A percentile compares a stretch with the other conserved stretches of the same genome.
phyloP scores from a whole-genome alignment of 2,329 filamentous ascomycete species.

The Macrophomina tecta region DNA sequence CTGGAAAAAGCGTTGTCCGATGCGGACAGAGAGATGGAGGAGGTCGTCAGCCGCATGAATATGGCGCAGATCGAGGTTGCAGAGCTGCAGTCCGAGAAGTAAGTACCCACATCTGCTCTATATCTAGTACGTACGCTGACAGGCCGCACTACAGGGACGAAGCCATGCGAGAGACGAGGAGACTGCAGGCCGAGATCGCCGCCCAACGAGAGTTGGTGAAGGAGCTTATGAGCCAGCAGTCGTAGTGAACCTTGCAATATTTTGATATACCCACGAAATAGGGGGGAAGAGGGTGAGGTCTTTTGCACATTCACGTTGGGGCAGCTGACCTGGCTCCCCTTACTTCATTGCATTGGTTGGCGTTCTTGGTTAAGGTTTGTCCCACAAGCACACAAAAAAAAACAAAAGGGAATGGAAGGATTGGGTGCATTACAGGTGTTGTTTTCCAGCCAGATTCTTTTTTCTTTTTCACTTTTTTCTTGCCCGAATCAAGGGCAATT shows the following conservation, averaged over 20 bases:
- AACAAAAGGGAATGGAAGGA: conserved; percentile 16
- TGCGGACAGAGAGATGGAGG: conserved; percentile 81
- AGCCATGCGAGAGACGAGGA: conserved; percentile 72
- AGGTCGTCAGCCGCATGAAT: conserved; percentile 83
- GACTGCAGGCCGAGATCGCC: conserved; percentile 71
- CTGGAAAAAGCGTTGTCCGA: conserved; percentile 80
- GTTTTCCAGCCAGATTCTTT: neutral
- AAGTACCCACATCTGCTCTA: conserved; percentile 30
- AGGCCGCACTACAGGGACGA: conserved; percentile 61
- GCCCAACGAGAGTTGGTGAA: conserved; percentile 67
- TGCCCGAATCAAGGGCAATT: neutral
- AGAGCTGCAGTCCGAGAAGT: conserved; percentile 73
- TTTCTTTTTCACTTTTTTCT: neutral
- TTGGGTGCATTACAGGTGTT: conserved; percentile 22
- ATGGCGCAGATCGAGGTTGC: conserved; percentile 82
- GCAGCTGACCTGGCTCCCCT: conserved; percentile 17
- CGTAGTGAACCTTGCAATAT: neutral
- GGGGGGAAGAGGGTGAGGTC: neutral
- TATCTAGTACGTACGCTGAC: neutral
- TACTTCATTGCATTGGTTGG: conserved; percentile 22
- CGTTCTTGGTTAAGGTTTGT: conserved; percentile 22
- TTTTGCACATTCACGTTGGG: neutral
- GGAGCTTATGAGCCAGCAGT: conserved; percentile 47
- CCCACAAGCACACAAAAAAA: conserved; percentile 20
- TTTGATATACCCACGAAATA: neutral